phyloP scores from a whole-genome alignment of 768 basidiomycete genomes.

The Russula emetica region DNA sequence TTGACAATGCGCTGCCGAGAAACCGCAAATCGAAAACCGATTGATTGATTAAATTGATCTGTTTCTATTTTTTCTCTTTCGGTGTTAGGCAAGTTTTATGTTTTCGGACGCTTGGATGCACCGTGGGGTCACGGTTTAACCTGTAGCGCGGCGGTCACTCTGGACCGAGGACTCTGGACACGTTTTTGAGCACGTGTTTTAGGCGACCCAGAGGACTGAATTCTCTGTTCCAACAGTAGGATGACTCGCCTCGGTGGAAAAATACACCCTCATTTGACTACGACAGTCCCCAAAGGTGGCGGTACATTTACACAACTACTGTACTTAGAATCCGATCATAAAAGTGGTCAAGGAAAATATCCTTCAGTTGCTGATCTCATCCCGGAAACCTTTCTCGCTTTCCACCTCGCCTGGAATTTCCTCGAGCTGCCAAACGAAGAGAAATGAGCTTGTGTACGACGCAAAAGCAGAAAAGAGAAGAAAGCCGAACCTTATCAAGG shows the following conservation, averaged over 20 bases:
- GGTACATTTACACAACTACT: neutral
- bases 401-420: slow-evolving; percentile 62
- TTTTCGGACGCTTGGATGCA: too few relatives aligned
- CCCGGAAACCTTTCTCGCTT: slow-evolving; percentile 55
- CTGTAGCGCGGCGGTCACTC: neutral
- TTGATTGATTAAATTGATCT: neutral
- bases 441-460: slow-evolving; percentile 32
- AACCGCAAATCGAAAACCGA: neutral
- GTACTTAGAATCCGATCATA: neutral
- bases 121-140: neutral
- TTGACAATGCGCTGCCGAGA: neutral
- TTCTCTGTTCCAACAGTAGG: neutral
- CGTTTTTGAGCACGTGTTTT: neutral
- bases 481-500: slow-evolving; percentile 61
- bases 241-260: neutral
- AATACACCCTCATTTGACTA: neutral
- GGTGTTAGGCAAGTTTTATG: neutral
- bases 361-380: slow-evolving; percentile 35
- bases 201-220: too few relatives aligned
- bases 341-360: neutral
- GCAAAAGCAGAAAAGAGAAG: neutral
- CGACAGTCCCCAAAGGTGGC: neutral
- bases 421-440: slow-evolving; percentile 38
- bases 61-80: neutral
- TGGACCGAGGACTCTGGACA: neutral